phyloP scores from a whole-genome alignment of 306 rosid genomes.

The Fragaria ananassa region DNA sequence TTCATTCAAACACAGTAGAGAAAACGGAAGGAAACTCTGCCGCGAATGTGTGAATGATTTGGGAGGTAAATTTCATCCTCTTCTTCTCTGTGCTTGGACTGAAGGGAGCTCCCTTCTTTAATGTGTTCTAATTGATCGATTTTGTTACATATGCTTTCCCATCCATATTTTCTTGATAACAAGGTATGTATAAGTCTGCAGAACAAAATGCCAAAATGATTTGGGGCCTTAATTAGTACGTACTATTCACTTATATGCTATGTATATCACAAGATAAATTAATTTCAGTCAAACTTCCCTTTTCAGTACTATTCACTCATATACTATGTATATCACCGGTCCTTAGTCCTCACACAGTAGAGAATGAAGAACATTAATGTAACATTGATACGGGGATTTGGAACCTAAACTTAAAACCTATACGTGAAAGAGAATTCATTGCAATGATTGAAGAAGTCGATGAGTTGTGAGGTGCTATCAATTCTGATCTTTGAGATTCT shows the following conservation, averaged over 20 bases:
- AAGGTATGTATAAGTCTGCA: neutral
- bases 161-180: neutral
- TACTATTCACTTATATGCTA: neutral
- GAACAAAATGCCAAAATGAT: neutral
- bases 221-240: neutral
- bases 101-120: conserved; percentile 98
- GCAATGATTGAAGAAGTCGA: no score
- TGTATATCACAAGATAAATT: neutral
- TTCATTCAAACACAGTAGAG: conserved; percentile 85
- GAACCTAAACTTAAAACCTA: no score
- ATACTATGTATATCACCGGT: neutral
- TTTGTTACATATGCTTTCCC: neutral
- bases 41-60: conserved; percentile 92
- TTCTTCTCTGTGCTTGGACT: conserved; percentile 87
- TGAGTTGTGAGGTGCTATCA: no score
- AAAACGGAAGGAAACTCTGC: conserved; percentile 31
- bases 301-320: neutral
- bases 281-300: neutral
- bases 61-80: conserved; percentile 69
- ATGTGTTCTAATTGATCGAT: conserved; percentile 16
- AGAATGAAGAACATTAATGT: neutral
- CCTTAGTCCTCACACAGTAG: neutral
- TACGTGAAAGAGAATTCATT: no score
- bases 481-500: no score
- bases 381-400: no score